These are phyloP conservation scores for Eimeria praecox DNA, from an alignment of 169 alveolate genomes.

Conservation along the genomic window DNA sequence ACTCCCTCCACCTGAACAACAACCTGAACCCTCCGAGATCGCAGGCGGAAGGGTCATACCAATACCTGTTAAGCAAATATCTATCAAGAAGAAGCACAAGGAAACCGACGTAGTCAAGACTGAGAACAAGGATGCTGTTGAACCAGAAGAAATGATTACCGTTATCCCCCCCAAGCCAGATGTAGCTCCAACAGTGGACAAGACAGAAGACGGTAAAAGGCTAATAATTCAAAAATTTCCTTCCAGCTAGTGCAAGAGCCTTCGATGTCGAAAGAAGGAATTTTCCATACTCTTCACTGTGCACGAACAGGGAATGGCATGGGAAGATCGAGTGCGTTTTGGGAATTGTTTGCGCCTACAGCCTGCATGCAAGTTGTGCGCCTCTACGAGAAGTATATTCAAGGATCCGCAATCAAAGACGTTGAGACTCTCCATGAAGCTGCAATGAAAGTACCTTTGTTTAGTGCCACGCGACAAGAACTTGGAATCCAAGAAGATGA, in stretches of 20 bases:
- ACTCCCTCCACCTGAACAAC: conserved; percentile 11
- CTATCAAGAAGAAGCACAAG: neutral
- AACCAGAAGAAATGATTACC: conserved; percentile 30
- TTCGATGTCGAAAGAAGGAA: neutral
- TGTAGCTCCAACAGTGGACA: neutral
- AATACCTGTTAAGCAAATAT: neutral
- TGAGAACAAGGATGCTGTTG: conserved; percentile 24
- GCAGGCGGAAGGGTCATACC: neutral
- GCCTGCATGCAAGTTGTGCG: conserved; percentile 40
- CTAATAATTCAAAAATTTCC: neutral
- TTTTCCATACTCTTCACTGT: neutral
- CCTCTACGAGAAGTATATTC: conserved; percentile 38
- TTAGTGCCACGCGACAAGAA: neutral
- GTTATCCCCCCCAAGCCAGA: conserved; percentile 29
- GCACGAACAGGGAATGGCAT: neutral
- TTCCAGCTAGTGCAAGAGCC: neutral
- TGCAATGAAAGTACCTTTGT: conserved; percentile 47
- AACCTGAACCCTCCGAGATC: neutral
- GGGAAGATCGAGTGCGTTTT: neutral
- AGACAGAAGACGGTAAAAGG: conserved; percentile 8
- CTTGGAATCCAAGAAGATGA: conserved; percentile 6
- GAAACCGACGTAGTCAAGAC: conserved; percentile 28
- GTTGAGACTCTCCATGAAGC: conserved; percentile 24
- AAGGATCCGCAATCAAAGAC: conserved; percentile 60
- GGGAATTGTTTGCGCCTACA: conserved; percentile 13